These are phyloP conservation scores for Linum usitatissimum DNA, from an alignment of 345 rosid genomes.

Conservation along the genomic window DNA sequence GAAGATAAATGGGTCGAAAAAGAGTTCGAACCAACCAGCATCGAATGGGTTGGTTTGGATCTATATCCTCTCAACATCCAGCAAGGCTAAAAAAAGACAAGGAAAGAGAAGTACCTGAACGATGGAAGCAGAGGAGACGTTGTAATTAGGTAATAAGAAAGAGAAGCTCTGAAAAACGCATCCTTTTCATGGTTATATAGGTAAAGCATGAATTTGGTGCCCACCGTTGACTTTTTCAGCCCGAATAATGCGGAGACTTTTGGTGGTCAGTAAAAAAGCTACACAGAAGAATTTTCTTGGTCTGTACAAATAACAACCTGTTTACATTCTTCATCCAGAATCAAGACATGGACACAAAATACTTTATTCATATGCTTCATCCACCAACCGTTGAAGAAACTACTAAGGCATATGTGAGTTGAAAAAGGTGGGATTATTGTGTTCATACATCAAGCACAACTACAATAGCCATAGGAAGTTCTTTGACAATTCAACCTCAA, in stretches of 20 bases:
- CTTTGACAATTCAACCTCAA: not conserved
- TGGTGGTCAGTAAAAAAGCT: too few species aligned
- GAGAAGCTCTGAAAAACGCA: not conserved
- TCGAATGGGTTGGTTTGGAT: not conserved
- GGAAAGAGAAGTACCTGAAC: not conserved
- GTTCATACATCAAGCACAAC: not conserved
- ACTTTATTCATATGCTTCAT: not conserved
- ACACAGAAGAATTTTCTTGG: too few species aligned
- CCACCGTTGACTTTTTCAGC: not conserved
- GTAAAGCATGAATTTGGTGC: not conserved
- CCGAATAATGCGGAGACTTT: not conserved
- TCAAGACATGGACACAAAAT: not conserved
- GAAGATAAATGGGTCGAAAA: too few species aligned
- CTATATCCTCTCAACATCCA: not conserved
- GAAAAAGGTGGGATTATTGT: not conserved
- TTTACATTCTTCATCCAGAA: too few species aligned
- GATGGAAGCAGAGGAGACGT: not conserved
- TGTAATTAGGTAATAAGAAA: not conserved
- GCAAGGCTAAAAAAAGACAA: not conserved
- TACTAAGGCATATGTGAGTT: too few species aligned
- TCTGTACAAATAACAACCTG: not conserved
- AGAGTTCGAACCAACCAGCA: too few species aligned
- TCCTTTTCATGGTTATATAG: not conserved
- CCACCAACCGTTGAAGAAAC: too few species aligned
- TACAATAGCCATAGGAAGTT: not conserved